phyloP scores from a whole-genome alignment of 352 stramenopile genomes.

The Pythium apleroticum region DNA sequence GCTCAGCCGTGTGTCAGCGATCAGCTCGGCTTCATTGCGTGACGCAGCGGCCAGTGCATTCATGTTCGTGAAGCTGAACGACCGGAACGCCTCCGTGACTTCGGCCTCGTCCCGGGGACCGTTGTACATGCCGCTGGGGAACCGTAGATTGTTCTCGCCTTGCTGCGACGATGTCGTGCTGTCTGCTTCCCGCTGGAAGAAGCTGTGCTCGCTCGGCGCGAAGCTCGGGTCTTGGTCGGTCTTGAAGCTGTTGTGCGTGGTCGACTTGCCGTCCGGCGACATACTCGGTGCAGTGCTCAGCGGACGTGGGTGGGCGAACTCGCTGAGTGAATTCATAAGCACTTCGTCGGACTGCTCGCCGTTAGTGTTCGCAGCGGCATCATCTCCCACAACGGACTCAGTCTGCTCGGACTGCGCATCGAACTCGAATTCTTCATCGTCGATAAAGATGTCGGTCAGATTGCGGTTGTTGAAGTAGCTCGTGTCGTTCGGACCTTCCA shows the following conservation, averaged over 20 bases:
- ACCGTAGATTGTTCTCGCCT: constrained; percentile 40
- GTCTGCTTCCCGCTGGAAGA: not conserved
- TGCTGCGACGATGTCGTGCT: not conserved
- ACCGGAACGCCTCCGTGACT: constrained; percentile 61
- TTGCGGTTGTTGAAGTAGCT: constrained; percentile 92
- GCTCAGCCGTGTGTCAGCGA: constrained; percentile 45
- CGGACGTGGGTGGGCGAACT: constrained; percentile 1
- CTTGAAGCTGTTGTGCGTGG: constrained; percentile 18
- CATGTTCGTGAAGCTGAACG: constrained; percentile 88
- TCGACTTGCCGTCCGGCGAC: constrained; percentile 3
- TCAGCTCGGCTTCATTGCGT: constrained; percentile 66
- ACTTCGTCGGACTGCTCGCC: constrained; percentile 15
- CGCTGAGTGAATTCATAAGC: constrained; percentile 24
- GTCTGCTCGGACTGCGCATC: constrained; percentile 37
- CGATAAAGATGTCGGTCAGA: constrained; percentile 83
- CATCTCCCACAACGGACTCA: constrained; percentile 6
- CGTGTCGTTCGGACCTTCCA: constrained; percentile 85
- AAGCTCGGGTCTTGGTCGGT: constrained; percentile 25
- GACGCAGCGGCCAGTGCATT: constrained; percentile 77
- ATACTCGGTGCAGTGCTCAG: not conserved
- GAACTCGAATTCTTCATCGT: constrained; percentile 76
- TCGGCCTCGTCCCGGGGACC: constrained; percentile 33
- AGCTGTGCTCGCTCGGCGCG: constrained; percentile 8
- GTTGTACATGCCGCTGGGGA: constrained; percentile 73
- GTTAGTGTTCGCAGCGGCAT: not conserved